A percentile compares a stretch with the other conserved stretches of the same genome.
Conservation (phyloP, 495 filamentous ascomycete species). For the Poronia punctata region DNA sequence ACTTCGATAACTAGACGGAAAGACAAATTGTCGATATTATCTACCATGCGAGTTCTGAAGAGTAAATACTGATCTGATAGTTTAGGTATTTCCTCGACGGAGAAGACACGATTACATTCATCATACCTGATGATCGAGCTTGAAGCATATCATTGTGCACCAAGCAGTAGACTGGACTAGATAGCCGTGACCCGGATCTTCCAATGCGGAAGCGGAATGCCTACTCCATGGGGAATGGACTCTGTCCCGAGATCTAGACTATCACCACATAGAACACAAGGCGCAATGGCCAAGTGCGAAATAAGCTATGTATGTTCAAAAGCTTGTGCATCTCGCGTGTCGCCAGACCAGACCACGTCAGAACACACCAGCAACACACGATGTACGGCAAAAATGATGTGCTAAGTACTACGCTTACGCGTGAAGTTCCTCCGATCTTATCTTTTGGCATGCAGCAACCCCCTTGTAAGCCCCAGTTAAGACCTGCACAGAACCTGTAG, state of each 20-base stretch:
- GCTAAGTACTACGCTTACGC: slow-evolving; percentile 1
- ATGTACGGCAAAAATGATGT: not conserved
- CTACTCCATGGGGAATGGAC: not conserved
- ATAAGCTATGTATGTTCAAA: not conserved
- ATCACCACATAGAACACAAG: not conserved
- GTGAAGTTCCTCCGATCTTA: slow-evolving; percentile 14
- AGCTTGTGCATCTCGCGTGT: not conserved
- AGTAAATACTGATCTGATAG: too few relatives aligned
- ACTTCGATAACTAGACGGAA: too few relatives aligned
- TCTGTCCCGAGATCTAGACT: not conserved
- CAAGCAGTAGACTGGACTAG: too few relatives aligned
- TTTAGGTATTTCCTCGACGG: too few relatives aligned
- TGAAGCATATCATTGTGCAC: too few relatives aligned
- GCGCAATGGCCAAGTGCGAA: too few relatives aligned
- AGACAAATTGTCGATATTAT: too few relatives aligned
- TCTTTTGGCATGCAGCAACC: not conserved
- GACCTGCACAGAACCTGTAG: not conserved
- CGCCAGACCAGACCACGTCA: not conserved
- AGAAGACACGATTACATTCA: too few relatives aligned
- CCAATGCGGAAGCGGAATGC: not conserved
- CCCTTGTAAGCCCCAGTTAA: not conserved
- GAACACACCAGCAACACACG: not conserved
- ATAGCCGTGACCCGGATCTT: slow-evolving; percentile 3
- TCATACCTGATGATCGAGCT: too few relatives aligned
- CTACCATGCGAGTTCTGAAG: too few relatives aligned